phyloP scores from a whole-genome alignment of 768 basidiomycete genomes.

The Scleroderma citrinum region DNA sequence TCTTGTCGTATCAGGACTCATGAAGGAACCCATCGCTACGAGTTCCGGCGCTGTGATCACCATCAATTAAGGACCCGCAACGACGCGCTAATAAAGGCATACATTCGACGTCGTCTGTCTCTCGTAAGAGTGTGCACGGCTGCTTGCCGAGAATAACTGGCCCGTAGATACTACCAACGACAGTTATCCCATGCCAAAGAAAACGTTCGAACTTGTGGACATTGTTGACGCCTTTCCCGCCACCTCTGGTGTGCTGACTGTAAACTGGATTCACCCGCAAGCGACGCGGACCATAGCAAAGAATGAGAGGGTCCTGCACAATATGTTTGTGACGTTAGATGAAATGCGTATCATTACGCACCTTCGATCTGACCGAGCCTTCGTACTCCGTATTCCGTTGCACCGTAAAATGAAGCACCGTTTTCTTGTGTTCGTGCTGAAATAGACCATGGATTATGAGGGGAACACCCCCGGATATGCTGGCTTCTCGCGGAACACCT shows the following conservation, averaged over 20 bases:
- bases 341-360: constrained; percentile 18
- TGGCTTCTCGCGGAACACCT: constrained; percentile 63
- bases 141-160: constrained; percentile 80
- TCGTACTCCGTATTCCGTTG: constrained; percentile 94
- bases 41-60: constrained; percentile 59
- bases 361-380: constrained; percentile 88
- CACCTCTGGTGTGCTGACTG: constrained; percentile 87
- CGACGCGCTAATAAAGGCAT: neutral
- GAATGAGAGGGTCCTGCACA: constrained; percentile 72
- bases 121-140: constrained; percentile 70
- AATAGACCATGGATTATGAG: constrained; percentile 75
- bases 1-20: constrained; percentile 86
- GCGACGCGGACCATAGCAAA: constrained; percentile 86
- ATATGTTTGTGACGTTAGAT: neutral
- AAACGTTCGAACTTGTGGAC: constrained; percentile 96
- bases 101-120: constrained; percentile 66
- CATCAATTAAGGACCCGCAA: constrained; percentile 1
- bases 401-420: constrained; percentile 86
- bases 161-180: constrained; percentile 83
- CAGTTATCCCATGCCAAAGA: constrained; percentile 73
- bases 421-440: constrained; percentile 94
- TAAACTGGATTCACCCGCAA: constrained; percentile 82
- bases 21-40: constrained; percentile 84
- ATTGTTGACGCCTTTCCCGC: constrained; percentile 89
- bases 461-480: constrained; percentile 32